These are phyloP conservation scores for Melampsora americana DNA, from an alignment of 1,284 basidiomycete genomes.

Conservation along the genomic window DNA sequence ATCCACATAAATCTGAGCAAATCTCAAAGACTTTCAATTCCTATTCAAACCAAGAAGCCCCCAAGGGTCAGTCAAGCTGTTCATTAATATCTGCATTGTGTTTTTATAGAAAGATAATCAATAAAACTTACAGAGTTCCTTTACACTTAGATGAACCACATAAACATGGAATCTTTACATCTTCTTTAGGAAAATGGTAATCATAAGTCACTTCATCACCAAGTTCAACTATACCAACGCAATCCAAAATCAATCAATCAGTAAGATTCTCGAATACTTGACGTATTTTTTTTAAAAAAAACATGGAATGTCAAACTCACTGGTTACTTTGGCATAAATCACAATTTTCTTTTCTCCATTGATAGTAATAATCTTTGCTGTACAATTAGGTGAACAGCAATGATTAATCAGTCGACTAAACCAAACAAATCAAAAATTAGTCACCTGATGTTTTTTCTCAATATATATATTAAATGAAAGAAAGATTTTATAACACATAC, in stretches of 20 bases:
- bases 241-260: constrained; percentile 26
- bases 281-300: constrained; percentile 49
- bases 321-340: constrained; percentile 92
- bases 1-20: too few species aligned
- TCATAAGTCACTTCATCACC: constrained; percentile 55
- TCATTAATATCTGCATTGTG: too few species aligned
- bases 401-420: constrained; percentile 87
- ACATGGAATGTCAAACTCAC: constrained; percentile 83
- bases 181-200: constrained; percentile 55
- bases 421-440: too few species aligned
- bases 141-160: constrained; percentile 56
- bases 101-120: too few species aligned
- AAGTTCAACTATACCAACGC: constrained; percentile 81
- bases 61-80: too few species aligned
- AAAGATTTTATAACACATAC: too few species aligned
- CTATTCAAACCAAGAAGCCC: too few species aligned
- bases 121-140: constrained; percentile 46
- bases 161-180: constrained; percentile 55
- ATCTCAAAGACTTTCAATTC: too few species aligned
- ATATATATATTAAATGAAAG: too few species aligned
- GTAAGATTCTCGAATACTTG: not conserved
- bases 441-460: too few species aligned
- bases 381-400: constrained; percentile 95
- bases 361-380: constrained; percentile 96
- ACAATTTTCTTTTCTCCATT: constrained; percentile 98